A percentile compares a stretch with the other conserved stretches of the same genome.
Evolutionary conservation across 2,329 filamentous ascomycete species (phyloP).

Genomic region (Hymenoscyphus linearis): DNA sequence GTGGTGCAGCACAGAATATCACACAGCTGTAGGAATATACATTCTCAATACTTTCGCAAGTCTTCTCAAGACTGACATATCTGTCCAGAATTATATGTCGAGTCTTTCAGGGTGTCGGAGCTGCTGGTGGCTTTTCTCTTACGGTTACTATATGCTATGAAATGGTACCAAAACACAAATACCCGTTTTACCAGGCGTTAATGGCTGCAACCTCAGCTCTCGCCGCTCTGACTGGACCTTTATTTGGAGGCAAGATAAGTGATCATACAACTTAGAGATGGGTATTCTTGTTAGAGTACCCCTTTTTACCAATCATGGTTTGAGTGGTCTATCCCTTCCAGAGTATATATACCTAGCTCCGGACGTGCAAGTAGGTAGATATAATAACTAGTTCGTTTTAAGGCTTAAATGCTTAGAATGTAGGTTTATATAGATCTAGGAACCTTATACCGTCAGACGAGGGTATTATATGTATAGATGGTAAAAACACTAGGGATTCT

Average conservation of each 20-base stretch:
- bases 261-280: slow-evolving; percentile 1
- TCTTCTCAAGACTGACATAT: background rate
- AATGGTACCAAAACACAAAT: background rate
- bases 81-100: background rate
- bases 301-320: too few relatives aligned
- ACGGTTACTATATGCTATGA: background rate
- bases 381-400: too few relatives aligned
- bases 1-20: slow-evolving; percentile 12
- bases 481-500: too few relatives aligned
- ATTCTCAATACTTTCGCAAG: background rate
- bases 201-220: background rate
- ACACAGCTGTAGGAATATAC: slow-evolving; percentile 10
- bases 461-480: too few relatives aligned
- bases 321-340: too few relatives aligned
- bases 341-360: too few relatives aligned
- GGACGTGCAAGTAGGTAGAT: too few relatives aligned
- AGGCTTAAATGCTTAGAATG: too few relatives aligned
- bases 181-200: background rate
- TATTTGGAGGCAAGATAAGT: background rate
- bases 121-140: background rate
- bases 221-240: background rate
- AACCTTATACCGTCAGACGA: too few relatives aligned
- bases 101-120: background rate
- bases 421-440: too few relatives aligned
- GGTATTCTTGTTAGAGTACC: slow-evolving; percentile 2